Evolutionary conservation across 257 asterid species (phyloP).

Genomic region (Voacanga thouarsii): DNA sequence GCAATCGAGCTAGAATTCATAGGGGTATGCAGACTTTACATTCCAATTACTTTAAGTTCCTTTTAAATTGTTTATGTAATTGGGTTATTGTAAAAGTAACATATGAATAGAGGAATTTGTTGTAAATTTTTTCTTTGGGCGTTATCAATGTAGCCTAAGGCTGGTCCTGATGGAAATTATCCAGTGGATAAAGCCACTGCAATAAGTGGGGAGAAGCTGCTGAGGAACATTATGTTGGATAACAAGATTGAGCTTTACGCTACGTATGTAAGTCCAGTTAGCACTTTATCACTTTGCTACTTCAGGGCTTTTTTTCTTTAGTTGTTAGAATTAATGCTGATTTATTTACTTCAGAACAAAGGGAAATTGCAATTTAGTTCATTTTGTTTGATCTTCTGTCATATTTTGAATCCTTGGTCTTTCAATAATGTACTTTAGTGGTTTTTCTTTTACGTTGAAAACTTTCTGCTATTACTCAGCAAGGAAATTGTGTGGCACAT

Average conservation of each 20-base stretch:
- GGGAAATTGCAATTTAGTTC: not conserved
- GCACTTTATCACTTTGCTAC: not conserved
- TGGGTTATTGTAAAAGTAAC: not conserved
- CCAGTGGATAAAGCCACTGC: conserved; percentile 64
- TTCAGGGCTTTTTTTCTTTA: not conserved
- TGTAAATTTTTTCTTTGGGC: not conserved
- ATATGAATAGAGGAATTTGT: not conserved
- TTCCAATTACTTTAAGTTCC: too few relatives aligned
- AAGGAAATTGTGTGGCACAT: not conserved
- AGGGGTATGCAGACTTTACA: conserved; percentile 36
- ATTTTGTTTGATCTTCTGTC: not conserved
- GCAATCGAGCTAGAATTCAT: conserved; percentile 71
- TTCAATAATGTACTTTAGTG: not conserved
- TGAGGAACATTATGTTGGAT: conserved; percentile 80
- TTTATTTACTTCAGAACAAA: not conserved
- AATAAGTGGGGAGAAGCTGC: conserved; percentile 79
- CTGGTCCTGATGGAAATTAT: conserved; percentile 50
- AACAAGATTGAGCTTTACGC: conserved; percentile 85
- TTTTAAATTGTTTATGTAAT: not conserved
- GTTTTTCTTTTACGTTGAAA: not conserved
- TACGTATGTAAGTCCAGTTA: conserved; percentile 56
- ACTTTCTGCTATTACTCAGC: not conserved
- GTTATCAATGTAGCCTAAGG: conserved; percentile 50
- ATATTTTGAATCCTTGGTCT: not conserved
- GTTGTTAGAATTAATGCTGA: not conserved